phyloP scores from a whole-genome alignment of 2,329 filamentous ascomycete genomes.

The Parafenestella ontariensis region DNA sequence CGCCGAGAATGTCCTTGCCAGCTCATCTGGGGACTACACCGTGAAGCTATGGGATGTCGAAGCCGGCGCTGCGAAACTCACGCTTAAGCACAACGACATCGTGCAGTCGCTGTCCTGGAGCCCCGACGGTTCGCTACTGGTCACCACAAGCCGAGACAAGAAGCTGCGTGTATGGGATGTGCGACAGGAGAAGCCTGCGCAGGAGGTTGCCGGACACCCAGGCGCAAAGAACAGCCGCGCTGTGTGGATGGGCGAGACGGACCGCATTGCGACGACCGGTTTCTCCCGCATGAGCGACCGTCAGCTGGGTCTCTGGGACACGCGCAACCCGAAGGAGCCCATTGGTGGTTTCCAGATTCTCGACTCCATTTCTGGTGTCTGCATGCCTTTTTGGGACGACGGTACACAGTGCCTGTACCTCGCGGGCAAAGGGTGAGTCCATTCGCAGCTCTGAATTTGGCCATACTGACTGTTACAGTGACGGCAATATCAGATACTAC shows the following conservation, averaged over 20 bases:
- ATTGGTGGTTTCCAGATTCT: constrained; percentile 89
- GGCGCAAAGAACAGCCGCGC: constrained; percentile 97
- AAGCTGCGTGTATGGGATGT: constrained; percentile 98
- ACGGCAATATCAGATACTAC: constrained; percentile 98
- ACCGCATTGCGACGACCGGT: constrained; percentile 92
- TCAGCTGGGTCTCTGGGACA: constrained; percentile 94
- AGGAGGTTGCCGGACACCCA: constrained; percentile 83
- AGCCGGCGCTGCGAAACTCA: constrained; percentile 75
- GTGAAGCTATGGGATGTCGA: constrained; percentile 96
- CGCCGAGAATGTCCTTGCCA: constrained; percentile 93
- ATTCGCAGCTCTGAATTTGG: background rate
- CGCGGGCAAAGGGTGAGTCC: constrained; percentile 88
- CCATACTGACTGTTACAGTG: constrained; percentile 59
- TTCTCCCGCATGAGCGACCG: constrained; percentile 99
- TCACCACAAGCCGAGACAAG: constrained; percentile 96
- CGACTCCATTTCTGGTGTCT: constrained; percentile 95
- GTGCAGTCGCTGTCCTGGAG: constrained; percentile 97
- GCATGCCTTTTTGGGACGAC: constrained; percentile 99
- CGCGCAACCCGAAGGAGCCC: constrained; percentile 77
- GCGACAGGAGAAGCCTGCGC: constrained; percentile 84
- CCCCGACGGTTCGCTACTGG: constrained; percentile 82
- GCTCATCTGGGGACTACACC: constrained; percentile 91
- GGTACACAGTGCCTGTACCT: constrained; percentile 94
- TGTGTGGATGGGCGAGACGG: constrained; percentile 97
- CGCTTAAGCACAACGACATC: constrained; percentile 86